A percentile compares a stretch with the other conserved stretches of the same genome.
Conservation (phyloP, 106 monocot species). For the Phalaenopsis equestris region DNA sequence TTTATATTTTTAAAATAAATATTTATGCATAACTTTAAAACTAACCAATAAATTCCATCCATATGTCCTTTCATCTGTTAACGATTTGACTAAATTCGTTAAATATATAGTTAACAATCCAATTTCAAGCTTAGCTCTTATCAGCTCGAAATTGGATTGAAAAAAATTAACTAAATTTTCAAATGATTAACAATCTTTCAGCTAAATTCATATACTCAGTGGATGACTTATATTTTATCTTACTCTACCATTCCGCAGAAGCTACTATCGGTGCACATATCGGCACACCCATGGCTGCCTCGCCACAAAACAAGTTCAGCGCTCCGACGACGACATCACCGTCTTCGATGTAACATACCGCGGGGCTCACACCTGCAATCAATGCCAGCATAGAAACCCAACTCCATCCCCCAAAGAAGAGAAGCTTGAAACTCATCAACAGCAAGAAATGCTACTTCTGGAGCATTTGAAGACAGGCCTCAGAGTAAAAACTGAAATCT, state of each 20-base stretch:
- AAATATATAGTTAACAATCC: too few relatives aligned
- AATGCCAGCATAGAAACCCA: background rate
- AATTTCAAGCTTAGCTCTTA: too few relatives aligned
- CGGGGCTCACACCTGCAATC: constrained; percentile 28
- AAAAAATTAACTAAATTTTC: too few relatives aligned
- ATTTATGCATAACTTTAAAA: too few relatives aligned
- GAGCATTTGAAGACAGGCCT: background rate
- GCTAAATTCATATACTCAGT: too few relatives aligned
- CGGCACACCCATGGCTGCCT: constrained; percentile 27
- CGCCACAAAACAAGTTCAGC: constrained; percentile 43
- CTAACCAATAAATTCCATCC: too few relatives aligned
- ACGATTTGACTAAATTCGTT: too few relatives aligned
- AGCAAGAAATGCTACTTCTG: background rate
- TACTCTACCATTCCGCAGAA: background rate
- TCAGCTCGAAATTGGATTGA: too few relatives aligned
- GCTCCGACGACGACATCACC: constrained; percentile 16
- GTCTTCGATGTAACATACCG: constrained; percentile 33
- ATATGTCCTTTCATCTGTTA: too few relatives aligned
- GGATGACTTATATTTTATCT: too few relatives aligned
- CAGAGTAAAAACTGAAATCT: background rate
- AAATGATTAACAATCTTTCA: too few relatives aligned
- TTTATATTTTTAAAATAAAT: too few relatives aligned
- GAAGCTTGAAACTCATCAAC: background rate
- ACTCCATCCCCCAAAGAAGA: background rate
- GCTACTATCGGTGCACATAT: constrained; percentile 36